These are phyloP conservation scores for Leucogyrophana mollusca DNA, from an alignment of 768 basidiomycete genomes.

Conservation along the genomic window DNA sequence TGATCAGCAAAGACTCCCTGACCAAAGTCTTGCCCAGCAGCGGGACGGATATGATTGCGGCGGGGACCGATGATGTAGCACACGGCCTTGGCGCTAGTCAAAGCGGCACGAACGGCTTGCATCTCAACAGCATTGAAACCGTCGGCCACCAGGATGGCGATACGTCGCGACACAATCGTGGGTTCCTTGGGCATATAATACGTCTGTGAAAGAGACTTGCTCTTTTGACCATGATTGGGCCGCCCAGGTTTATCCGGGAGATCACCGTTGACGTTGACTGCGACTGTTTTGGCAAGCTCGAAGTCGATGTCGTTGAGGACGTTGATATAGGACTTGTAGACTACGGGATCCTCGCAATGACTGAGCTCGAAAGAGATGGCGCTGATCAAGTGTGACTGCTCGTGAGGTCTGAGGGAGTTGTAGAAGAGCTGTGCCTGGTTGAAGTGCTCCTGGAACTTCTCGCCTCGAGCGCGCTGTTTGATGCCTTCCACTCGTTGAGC, in stretches of 20 bases:
- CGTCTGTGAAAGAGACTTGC: conserved; percentile 57
- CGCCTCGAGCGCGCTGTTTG: conserved; percentile 59
- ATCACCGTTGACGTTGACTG: conserved; percentile 59
- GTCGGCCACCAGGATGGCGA: conserved; percentile 76
- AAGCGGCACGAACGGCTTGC: conserved; percentile 50
- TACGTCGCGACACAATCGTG: conserved; percentile 62
- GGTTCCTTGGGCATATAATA: conserved; percentile 54
- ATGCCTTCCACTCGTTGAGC: conserved; percentile 51
- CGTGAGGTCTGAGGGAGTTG: conserved; percentile 70
- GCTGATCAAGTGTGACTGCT: conserved; percentile 67
- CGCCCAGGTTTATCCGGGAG: conserved; percentile 51
- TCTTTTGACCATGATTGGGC: conserved; percentile 56
- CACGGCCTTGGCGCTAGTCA: conserved; percentile 53
- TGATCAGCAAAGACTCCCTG: conserved; percentile 56
- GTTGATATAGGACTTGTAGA: conserved; percentile 67
- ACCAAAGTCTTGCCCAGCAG: conserved; percentile 25
- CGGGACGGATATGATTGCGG: conserved; percentile 44
- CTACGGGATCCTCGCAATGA: conserved; percentile 74
- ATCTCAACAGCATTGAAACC: conserved; percentile 68
- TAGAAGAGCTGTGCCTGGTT: conserved; percentile 78
- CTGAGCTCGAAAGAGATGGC: conserved; percentile 83
- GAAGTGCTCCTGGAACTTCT: conserved; percentile 78
- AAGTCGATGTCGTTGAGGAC: conserved; percentile 73
- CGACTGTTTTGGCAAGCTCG: conserved; percentile 68
- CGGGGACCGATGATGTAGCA: conserved; percentile 70